Base-by-base conservation (phyloP, 2,329 filamentous ascomycete species). In the Ophiosphaerella korrae region DNA sequence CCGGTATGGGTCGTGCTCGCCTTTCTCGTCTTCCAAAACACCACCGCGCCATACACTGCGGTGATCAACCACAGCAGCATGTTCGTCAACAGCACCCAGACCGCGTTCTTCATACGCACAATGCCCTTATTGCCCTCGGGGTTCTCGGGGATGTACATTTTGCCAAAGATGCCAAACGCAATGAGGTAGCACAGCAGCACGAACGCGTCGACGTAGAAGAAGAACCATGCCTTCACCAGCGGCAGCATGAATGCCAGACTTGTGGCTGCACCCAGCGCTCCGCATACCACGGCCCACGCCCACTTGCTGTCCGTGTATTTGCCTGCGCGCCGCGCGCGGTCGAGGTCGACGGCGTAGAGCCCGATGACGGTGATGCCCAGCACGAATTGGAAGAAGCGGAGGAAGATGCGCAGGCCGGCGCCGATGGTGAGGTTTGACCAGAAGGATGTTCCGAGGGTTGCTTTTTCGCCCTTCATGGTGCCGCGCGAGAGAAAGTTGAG, bases 81-180 rank as follows among this genome's bases (percentile, higher is more conserved):
- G 70, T 88, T 90, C 40, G 83, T 78, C 43, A 96, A 73, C 71
- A 93, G 88, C 39, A 96, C 80, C 89, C 90, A 96, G 13, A 94
- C 89, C 5, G 90, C 89, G 67, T 87, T 86, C 77, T 92, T 91
- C 91, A 96, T 96, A 49, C 89, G 82, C 59, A 79, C 76, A 50
- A 93, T 81, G 42, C 82, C 85, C 35, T 64, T 63, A 67, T 89
- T 81, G 12, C 85, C 86, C 68, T 88, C 79, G 0, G 86, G 72
- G 51, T 90, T 72, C 64, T 86, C 86, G 46, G 83, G 74, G 68
- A 96, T 88, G 78, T 88, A 96, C 80, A 93, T 84, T 63, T 82
- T 85, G 46, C 87, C 92, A 70, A 96, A 96, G 53, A 94, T 77
- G 14, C 90, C 92, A 71, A 96, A 96, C 5, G 94, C 80, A 2